phyloP scores from a whole-genome alignment of 139 green algal genomes.

The Micromonas commoda region DNA sequence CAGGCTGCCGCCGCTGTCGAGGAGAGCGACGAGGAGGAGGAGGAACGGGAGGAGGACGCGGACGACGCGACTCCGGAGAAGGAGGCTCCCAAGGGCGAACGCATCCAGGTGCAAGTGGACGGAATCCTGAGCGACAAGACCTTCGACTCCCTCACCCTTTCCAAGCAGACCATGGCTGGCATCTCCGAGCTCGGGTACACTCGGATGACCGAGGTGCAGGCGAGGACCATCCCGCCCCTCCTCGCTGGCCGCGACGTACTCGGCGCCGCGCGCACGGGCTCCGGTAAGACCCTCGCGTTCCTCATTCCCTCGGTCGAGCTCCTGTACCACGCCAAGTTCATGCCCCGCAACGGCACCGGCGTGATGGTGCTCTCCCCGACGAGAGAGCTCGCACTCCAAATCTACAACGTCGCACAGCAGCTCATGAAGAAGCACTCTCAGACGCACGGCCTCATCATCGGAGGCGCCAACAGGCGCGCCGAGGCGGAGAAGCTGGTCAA shows the following conservation, averaged over 20 bases:
- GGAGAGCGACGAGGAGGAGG: constrained; percentile 2
- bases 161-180: constrained; percentile 35
- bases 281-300: constrained; percentile 97
- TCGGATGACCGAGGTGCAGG: constrained; percentile 93
- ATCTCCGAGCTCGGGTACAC: constrained; percentile 69
- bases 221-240: constrained; percentile 82
- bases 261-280: constrained; percentile 89
- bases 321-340: constrained; percentile 85
- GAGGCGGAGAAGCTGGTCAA: constrained; percentile 93
- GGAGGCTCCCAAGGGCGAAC: background rate
- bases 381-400: constrained; percentile 93
- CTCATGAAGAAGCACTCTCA: constrained; percentile 87
- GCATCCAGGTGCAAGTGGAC: constrained; percentile 9
- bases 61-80: background rate
- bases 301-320: constrained; percentile 88
- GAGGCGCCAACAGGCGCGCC: constrained; percentile 86
- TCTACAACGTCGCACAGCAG: constrained; percentile 86
- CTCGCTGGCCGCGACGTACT: constrained; percentile 87
- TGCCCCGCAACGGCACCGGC: constrained; percentile 89
- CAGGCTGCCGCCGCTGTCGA: constrained; percentile 11
- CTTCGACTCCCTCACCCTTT: constrained; percentile 69
- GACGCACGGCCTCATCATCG: constrained; percentile 95
- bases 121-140: constrained; percentile 35
- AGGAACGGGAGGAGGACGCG: constrained; percentile 4
- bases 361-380: constrained; percentile 87